Conservation (phyloP, 495 filamentous ascomycete genomes). For the Aspergillus nidulans region DNA sequence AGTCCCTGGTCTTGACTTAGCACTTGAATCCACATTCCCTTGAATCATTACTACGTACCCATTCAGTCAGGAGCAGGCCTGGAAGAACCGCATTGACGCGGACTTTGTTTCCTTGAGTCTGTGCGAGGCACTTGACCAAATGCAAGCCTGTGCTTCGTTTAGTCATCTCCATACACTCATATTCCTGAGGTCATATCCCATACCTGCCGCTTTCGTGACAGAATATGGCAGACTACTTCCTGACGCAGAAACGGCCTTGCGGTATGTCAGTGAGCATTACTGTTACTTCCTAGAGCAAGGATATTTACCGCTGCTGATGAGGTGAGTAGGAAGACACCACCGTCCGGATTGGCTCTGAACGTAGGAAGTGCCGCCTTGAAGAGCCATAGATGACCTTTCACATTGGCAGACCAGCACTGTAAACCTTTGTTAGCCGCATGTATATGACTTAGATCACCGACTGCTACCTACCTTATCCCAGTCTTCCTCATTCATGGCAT, state of each 20-base stretch:
- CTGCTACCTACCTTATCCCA: slow-evolving; percentile 59
- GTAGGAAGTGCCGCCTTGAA: slow-evolving; percentile 59
- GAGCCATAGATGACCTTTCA: slow-evolving; percentile 61
- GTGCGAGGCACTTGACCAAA: slow-evolving; percentile 68
- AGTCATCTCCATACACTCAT: slow-evolving; percentile 1
- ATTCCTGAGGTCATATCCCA: not conserved
- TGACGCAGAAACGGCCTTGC: slow-evolving; percentile 38
- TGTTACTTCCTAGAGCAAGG: not conserved
- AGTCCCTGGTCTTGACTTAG: slow-evolving; percentile 32
- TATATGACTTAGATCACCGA: not conserved
- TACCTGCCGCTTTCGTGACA: slow-evolving; percentile 61
- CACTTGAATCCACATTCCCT: not conserved
- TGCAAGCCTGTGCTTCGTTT: slow-evolving; percentile 46
- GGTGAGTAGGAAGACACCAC: slow-evolving; percentile 65
- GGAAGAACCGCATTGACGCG: slow-evolving; percentile 66
- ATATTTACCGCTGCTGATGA: slow-evolving; percentile 54
- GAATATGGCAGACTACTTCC: slow-evolving; percentile 64
- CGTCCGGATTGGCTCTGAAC: slow-evolving; percentile 65
- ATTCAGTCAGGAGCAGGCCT: slow-evolving; percentile 67
- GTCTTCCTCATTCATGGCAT: slow-evolving; percentile 57
- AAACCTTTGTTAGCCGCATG: not conserved
- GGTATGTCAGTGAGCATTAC: not conserved
- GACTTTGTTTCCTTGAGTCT: slow-evolving; percentile 59
- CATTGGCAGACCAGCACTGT: slow-evolving; percentile 65
- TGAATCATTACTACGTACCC: slow-evolving; percentile 44